These are phyloP conservation scores for Entomortierella parvispora DNA, from an alignment of 192 early-diverging fungal genomes.

Conservation along the genomic window DNA sequence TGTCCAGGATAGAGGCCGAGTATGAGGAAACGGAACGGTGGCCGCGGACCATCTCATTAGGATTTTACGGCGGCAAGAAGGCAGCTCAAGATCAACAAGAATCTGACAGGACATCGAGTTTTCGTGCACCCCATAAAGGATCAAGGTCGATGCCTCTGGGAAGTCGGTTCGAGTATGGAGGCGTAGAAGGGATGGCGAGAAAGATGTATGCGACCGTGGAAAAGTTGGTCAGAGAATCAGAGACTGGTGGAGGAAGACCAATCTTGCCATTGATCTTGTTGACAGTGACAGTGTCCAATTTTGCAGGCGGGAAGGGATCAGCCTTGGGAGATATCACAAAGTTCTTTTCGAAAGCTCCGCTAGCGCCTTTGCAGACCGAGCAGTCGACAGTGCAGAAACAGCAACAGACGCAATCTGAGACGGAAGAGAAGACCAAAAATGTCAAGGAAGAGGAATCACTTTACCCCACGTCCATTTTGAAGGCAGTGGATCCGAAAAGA, in stretches of 20 bases:
- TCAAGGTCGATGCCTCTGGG: slow-evolving; percentile 39
- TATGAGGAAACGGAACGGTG: slow-evolving; percentile 43
- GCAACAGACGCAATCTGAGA: too few relatives aligned
- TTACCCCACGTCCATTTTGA: too few relatives aligned
- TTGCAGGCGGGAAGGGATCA: slow-evolving; percentile 19
- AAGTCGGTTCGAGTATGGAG: slow-evolving; percentile 44
- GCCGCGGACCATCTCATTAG: slow-evolving; percentile 38
- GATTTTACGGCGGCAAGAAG: slow-evolving; percentile 29
- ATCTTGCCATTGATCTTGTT: slow-evolving; percentile 35
- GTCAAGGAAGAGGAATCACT: too few relatives aligned
- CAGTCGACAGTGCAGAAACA: not conserved
- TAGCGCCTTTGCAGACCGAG: not conserved
- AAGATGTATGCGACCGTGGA: slow-evolving; percentile 33
- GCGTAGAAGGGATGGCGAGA: slow-evolving; percentile 33
- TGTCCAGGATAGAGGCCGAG: slow-evolving; percentile 36
- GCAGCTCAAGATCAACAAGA: slow-evolving; percentile 3
- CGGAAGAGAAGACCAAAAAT: too few relatives aligned
- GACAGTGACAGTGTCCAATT: slow-evolving; percentile 41
- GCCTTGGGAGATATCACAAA: slow-evolving; percentile 47
- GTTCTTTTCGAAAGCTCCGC: slow-evolving; percentile 43
- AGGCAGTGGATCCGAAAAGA: too few relatives aligned
- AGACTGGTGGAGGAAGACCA: slow-evolving; percentile 22
- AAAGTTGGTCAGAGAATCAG: slow-evolving; percentile 36
- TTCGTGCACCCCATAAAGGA: slow-evolving; percentile 24
- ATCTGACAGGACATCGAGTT: slow-evolving; percentile 9